Conservation (phyloP, 148 eudicot species). For the Chenopodium suecicum region DNA sequence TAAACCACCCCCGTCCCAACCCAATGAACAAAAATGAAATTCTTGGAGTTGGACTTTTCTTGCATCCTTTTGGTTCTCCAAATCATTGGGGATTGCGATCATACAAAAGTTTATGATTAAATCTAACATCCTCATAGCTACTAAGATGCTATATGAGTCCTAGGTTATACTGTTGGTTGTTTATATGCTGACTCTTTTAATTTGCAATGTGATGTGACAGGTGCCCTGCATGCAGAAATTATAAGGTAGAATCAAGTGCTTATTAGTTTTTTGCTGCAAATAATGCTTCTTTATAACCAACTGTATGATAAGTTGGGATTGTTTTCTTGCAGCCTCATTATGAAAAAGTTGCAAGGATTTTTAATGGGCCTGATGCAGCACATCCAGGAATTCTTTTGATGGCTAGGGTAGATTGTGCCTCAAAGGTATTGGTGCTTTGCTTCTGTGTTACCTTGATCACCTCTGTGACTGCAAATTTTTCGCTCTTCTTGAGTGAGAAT, state of each 20-base stretch:
- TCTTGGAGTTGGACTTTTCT: not conserved
- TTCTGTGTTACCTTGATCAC: constrained; percentile 11
- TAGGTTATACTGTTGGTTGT: not conserved
- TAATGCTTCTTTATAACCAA: constrained; percentile 4
- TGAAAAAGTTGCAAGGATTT: constrained; percentile 92
- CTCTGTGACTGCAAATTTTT: not conserved
- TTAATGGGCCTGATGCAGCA: constrained; percentile 81
- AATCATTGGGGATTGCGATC: not conserved
- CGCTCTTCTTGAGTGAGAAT: not conserved
- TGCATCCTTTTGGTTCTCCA: not conserved
- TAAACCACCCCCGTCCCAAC: not conserved
- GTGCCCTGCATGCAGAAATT: constrained; percentile 99
- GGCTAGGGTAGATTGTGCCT: constrained; percentile 93
- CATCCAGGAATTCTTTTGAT: constrained; percentile 89
- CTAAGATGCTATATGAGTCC: not conserved
- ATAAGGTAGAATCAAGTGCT: constrained; percentile 53
- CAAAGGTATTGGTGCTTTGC: constrained; percentile 58
- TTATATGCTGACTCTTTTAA: constrained; percentile 22
- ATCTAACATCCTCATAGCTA: not conserved
- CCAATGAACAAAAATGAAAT: too few species aligned
- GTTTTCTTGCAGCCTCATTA: constrained; percentile 76
- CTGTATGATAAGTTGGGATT: constrained; percentile 10
- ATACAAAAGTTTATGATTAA: not conserved
- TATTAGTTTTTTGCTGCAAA: constrained; percentile 1
- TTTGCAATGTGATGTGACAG: constrained; percentile 44